phyloP scores from a whole-genome alignment of 768 basidiomycete genomes.

The Naganishia vaughanmartiniae region DNA sequence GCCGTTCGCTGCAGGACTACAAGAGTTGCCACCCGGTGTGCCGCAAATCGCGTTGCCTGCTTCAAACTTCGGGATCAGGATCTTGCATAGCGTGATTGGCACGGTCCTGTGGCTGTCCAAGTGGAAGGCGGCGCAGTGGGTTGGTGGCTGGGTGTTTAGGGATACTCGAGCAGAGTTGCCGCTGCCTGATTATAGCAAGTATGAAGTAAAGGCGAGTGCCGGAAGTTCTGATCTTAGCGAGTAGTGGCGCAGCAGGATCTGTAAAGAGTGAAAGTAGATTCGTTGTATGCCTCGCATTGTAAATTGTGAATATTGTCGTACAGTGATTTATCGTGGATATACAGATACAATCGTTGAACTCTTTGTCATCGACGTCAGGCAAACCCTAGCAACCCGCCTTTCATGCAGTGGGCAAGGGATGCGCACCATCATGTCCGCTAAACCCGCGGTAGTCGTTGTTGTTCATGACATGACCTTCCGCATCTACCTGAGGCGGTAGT shows the following conservation, averaged over 20 bases:
- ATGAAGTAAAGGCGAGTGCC: not conserved
- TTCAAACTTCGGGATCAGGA: not conserved
- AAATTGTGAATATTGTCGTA: no score
- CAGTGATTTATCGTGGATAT: no score
- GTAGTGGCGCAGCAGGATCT: no score
- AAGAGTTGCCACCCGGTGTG: not conserved
- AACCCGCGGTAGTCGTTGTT: not conserved
- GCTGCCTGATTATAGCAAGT: slow-evolving; percentile 1
- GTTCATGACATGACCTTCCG: not conserved
- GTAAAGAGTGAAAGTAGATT: no score
- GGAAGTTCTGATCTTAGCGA: no score
- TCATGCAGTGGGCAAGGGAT: not conserved
- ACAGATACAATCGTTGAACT: no score
- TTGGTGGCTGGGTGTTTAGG: not conserved
- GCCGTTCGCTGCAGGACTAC: not conserved
- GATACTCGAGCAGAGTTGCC: not conserved
- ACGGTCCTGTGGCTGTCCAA: not conserved
- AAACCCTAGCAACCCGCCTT: not conserved
- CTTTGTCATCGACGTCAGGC: no score
- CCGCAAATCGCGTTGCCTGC: not conserved
- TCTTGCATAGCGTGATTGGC: not conserved
- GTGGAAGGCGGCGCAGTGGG: not conserved
- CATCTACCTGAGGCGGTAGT: not conserved
- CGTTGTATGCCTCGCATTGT: no score
- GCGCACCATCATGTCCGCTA: not conserved